These are phyloP conservation scores for Ostreobium quekettii DNA, from an alignment of 139 green algal species.

Conservation along the genomic window DNA sequence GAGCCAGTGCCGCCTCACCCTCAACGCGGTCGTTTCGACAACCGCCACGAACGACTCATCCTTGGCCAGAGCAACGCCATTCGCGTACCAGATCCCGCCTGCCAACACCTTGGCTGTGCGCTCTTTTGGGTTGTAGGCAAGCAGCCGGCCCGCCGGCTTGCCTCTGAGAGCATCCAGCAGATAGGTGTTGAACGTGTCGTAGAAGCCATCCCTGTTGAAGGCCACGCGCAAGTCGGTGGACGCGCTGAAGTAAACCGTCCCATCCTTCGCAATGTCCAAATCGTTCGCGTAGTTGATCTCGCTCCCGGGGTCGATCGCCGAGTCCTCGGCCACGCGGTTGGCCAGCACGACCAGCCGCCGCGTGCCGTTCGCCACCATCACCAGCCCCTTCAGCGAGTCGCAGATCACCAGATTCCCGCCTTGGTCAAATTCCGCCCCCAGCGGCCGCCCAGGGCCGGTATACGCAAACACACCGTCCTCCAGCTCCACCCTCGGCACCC, in stretches of 20 bases:
- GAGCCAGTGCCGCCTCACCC: constrained; percentile 45
- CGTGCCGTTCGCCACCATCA: constrained; percentile 23
- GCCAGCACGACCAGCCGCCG: constrained; percentile 19
- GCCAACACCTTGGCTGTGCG: constrained; percentile 34
- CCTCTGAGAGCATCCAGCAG: constrained; percentile 26
- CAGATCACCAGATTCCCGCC: constrained; percentile 23
- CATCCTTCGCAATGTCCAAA: constrained; percentile 50
- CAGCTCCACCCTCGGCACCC: no score
- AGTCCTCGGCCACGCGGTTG: constrained; percentile 20
- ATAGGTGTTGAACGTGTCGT: constrained; percentile 23
- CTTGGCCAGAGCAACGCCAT: constrained; percentile 57
- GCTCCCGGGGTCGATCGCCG: constrained; percentile 19
- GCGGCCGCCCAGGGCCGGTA: constrained; percentile 21
- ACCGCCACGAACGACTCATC: constrained; percentile 54
- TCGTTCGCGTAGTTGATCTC: constrained; percentile 52
- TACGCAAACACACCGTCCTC: constrained; percentile 16
- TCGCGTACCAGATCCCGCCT: constrained; percentile 53
- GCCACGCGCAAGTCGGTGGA: constrained; percentile 24
- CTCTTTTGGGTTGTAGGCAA: constrained; percentile 48
- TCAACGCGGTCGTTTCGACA: constrained; percentile 30
- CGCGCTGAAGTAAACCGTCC: constrained; percentile 57
- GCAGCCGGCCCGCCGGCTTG: constrained; percentile 34
- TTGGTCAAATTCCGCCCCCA: constrained; percentile 22
- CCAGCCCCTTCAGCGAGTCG: constrained; percentile 29
- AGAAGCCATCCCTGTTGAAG: constrained; percentile 5